phyloP scores from a whole-genome alignment of 257 asterid species.

The Solanum chmielewskii region DNA sequence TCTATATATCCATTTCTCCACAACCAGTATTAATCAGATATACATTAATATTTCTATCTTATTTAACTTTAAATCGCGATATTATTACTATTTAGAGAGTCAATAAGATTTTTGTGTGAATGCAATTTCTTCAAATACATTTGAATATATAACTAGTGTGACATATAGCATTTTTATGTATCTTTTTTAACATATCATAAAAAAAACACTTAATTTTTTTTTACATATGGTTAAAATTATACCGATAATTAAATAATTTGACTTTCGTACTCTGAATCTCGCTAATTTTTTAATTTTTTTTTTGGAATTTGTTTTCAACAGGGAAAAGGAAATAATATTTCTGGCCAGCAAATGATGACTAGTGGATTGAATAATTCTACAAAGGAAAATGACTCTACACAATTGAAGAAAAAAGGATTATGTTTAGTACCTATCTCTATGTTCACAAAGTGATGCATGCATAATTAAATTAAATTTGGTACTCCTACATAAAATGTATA shows the following conservation, averaged over 20 bases:
- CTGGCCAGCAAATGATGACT: slow-evolving; percentile 5
- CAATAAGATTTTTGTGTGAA: background rate
- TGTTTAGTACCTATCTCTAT: slow-evolving; percentile 17
- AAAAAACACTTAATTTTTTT: background rate
- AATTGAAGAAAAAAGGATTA: slow-evolving; percentile 26
- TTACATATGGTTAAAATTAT: background rate
- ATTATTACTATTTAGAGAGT: background rate
- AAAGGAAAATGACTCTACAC: slow-evolving; percentile 9
- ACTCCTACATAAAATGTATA: background rate
- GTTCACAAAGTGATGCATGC: slow-evolving; percentile 1
- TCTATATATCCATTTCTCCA: background rate
- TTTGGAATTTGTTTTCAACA: background rate
- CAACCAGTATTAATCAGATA: background rate
- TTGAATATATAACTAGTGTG: background rate
- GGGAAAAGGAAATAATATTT: slow-evolving; percentile 15
- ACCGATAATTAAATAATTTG: background rate
- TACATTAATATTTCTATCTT: background rate
- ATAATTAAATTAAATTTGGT: background rate
- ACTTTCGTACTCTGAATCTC: background rate
- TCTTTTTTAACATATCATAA: background rate
- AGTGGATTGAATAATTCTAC: slow-evolving; percentile 4
- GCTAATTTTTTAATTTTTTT: too few relatives aligned
- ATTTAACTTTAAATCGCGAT: background rate
- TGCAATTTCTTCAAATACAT: background rate
- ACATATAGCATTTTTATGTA: background rate